These are phyloP conservation scores for Alnus rubra DNA, from an alignment of 306 rosid species.

Conservation along the genomic window DNA sequence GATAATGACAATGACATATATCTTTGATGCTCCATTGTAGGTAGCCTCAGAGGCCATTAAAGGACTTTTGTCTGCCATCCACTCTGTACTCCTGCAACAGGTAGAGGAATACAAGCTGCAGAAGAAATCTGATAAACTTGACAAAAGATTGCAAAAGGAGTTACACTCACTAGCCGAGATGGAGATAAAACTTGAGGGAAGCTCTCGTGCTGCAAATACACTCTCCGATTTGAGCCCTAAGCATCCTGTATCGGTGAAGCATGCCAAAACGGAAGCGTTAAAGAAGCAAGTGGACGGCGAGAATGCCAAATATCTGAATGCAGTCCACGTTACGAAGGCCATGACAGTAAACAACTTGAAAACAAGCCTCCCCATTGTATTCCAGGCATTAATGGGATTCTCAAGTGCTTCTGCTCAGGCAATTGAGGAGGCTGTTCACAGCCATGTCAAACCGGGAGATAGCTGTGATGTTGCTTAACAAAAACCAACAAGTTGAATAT, in stretches of 20 bases:
- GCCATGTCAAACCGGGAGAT: conserved; percentile 36
- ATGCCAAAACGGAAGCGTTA: conserved; percentile 57
- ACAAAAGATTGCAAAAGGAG: conserved; percentile 60
- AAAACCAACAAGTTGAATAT: conserved; percentile 1
- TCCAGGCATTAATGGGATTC: conserved; percentile 58
- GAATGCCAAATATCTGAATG: conserved; percentile 46
- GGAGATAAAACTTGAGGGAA: conserved; percentile 43
- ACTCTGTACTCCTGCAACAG: conserved; percentile 52
- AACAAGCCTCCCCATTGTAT: conserved; percentile 68
- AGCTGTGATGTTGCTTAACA: conserved; percentile 30
- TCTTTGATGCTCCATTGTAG: conserved; percentile 38
- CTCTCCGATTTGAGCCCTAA: conserved; percentile 48
- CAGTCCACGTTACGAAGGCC: conserved; percentile 48
- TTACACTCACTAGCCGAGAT: conserved; percentile 41
- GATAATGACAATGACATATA: not conserved
- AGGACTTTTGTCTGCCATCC: conserved; percentile 53
- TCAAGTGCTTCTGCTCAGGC: conserved; percentile 59
- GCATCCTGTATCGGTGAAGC: conserved; percentile 62
- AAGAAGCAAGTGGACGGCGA: conserved; percentile 61
- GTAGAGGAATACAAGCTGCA: conserved; percentile 58
- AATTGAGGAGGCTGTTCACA: conserved; percentile 48
- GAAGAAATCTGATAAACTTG: conserved; percentile 58
- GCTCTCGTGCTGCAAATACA: conserved; percentile 32
- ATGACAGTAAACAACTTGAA: conserved; percentile 62
- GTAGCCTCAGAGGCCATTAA: conserved; percentile 70